Evolutionary conservation across 176 grass and related monocot species (phyloP), one percentile per base, ranked within the genome.

Genomic region (Bromus sterilis): DNA sequence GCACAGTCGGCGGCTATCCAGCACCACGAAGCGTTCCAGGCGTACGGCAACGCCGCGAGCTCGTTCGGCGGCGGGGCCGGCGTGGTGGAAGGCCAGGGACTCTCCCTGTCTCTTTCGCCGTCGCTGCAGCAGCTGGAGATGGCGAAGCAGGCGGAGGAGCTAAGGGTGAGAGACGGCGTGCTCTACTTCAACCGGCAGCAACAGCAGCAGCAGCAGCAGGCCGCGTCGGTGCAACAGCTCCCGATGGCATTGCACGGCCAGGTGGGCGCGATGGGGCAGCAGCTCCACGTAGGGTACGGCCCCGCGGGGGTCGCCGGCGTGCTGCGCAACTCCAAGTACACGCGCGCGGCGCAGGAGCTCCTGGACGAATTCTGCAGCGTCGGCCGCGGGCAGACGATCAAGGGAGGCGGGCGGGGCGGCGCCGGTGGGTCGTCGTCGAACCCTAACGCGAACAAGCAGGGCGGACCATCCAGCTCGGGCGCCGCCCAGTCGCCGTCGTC

Each of bases 281-380:
- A 80, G 42, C 76, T 89, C 56, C 92, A 95, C 60, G 84, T 95
- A 33, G 91, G 87, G 0, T 95, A 91, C 34, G 93, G 97, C 21
- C 78, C 93, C 3, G 82, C 89, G 2, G 87, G 89, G 18, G 87
- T 93, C 18, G 79, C 83, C 0, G 91, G 81, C 56, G 86, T 95
- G 59, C 77, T 99, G n/a, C 91, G 93, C 43, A 99, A 94, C 84
- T 93, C 96, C 28, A 93, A 88, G 83, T 99, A 99, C 71, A 84
- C 89, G 16, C 92, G 91, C 75, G 89, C 93, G 6, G 96, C 93
- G 31, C 93, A 95, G 87, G 96, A 99, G 82, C 90, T 99, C 31
- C 81, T 98, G 1, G 95, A 94, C 86, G 95, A 98, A n/a, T 98
- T 98, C 81, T 98, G 97, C 88, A 99, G 93, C 66, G 97, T 99